These are phyloP conservation scores for Amesomyces nigricolor DNA, from an alignment of 2,329 filamentous ascomycete species.

Conservation along the genomic window DNA sequence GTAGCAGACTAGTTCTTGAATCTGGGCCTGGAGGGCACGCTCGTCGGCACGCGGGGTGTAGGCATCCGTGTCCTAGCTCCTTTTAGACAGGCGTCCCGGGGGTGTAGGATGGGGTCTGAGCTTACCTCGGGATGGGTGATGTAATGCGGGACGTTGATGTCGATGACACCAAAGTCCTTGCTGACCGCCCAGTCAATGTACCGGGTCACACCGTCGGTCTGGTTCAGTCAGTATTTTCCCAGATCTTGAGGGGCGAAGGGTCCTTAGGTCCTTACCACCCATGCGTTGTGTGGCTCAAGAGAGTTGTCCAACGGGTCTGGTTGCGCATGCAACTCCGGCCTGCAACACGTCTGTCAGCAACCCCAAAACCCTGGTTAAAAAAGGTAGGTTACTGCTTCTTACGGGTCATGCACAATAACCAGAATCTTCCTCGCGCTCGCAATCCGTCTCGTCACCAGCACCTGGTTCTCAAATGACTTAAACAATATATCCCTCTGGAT, in stretches of 20 bases:
- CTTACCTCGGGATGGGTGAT: constrained; percentile 57
- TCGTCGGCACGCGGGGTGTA: constrained; percentile 43
- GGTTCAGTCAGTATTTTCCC: constrained; percentile 26
- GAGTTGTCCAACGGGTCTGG: constrained; percentile 65
- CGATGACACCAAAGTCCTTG: constrained; percentile 78
- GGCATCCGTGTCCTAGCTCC: constrained; percentile 41
- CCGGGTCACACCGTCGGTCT: constrained; percentile 75
- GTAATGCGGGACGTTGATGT: constrained; percentile 82
- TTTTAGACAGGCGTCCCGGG: constrained; percentile 17
- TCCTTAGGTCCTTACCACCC: constrained; percentile 65
- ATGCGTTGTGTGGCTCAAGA: constrained; percentile 78
- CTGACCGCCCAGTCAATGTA: constrained; percentile 79
- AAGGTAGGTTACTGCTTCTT: constrained; percentile 34
- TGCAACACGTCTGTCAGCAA: constrained; percentile 28
- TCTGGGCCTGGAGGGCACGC: constrained; percentile 50
- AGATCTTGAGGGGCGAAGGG: not conserved
- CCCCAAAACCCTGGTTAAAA: not conserved
- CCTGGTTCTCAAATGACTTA: constrained; percentile 78
- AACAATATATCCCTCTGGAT: constrained; percentile 69
- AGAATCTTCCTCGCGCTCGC: constrained; percentile 62
- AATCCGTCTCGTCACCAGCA: constrained; percentile 72
- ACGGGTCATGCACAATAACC: constrained; percentile 88
- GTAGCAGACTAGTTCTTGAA: constrained; percentile 72
- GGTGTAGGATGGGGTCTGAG: not conserved
- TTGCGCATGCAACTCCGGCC: constrained; percentile 65